Conservation (phyloP, 1,284 basidiomycete genomes). For the Agroathelia rolfsii region DNA sequence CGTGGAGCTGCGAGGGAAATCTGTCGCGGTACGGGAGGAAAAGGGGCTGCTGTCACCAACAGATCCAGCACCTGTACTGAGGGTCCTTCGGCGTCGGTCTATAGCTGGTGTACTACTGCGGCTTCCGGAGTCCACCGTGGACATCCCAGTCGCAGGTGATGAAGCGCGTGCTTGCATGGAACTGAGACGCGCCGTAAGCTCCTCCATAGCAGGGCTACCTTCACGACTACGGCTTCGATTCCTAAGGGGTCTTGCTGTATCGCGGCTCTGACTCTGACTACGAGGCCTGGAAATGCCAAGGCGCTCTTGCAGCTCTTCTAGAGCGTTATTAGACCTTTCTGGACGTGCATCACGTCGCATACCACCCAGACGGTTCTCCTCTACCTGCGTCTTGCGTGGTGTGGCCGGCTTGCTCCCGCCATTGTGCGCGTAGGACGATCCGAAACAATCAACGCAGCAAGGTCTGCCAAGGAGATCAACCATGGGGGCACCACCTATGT, state of each 20-base stretch:
- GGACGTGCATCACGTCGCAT: no score
- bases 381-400: conserved; percentile 26
- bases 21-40: background rate
- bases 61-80: no score
- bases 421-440: conserved; percentile 55
- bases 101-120: conserved; percentile 21
- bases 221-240: no score
- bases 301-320: conserved; percentile 33
- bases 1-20: background rate
- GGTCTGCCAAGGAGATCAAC: conserved; percentile 73
- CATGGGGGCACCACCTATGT: conserved; percentile 64
- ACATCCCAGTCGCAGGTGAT: no score
- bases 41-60: no score
- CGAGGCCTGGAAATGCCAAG: conserved; percentile 41
- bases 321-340: conserved; percentile 20
- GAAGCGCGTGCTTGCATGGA: conserved; percentile 29
- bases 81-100: no score
- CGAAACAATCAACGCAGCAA: conserved; percentile 69
- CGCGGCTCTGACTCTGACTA: no score
- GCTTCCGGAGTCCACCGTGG: conserved; percentile 15
- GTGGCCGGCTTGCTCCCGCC: conserved; percentile 45
- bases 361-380: no score
- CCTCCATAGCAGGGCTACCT: conserved; percentile 48
- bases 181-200: conserved; percentile 46
- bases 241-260: no score